Evolutionary conservation across 768 basidiomycete genomes (phyloP).

Genomic region (Mycena floridula): DNA sequence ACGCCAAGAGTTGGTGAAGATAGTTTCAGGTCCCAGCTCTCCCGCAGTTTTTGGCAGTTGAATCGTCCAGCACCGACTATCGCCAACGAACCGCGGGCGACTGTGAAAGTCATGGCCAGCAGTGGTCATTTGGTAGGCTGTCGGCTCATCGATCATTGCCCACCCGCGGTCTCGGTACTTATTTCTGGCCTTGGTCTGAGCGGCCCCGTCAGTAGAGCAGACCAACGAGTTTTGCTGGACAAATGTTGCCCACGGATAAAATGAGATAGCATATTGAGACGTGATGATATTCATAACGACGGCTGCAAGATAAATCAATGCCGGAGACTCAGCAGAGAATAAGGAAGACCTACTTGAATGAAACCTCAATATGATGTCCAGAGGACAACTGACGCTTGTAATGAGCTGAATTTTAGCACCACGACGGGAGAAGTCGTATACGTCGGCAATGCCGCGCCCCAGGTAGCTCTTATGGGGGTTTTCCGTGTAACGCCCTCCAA

Average conservation of each 20-base stretch:
- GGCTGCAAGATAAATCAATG: too few relatives aligned
- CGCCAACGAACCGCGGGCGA: neutral
- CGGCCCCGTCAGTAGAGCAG: neutral
- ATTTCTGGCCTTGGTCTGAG: neutral
- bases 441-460: neutral
- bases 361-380: slow-evolving; percentile 24
- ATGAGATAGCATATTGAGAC: slow-evolving; percentile 22
- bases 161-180: neutral
- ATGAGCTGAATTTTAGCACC: slow-evolving; percentile 23
- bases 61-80: neutral
- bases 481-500: neutral
- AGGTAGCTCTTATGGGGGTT: neutral
- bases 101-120: neutral
- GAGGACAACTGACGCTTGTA: slow-evolving; percentile 15
- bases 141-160: neutral
- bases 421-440: slow-evolving; percentile 2
- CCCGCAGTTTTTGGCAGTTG: too few relatives aligned
- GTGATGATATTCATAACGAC: slow-evolving; percentile 31
- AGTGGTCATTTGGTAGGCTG: neutral
- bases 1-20: too few relatives aligned
- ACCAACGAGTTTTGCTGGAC: slow-evolving; percentile 8
- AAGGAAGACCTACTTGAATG: slow-evolving; percentile 27
- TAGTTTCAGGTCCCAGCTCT: too few relatives aligned
- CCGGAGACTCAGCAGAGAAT: too few relatives aligned
- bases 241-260: slow-evolving; percentile 29